Base-by-base conservation (phyloP, 2,329 filamentous ascomycete species). In the Pseudopithomyces chartarum region DNA sequence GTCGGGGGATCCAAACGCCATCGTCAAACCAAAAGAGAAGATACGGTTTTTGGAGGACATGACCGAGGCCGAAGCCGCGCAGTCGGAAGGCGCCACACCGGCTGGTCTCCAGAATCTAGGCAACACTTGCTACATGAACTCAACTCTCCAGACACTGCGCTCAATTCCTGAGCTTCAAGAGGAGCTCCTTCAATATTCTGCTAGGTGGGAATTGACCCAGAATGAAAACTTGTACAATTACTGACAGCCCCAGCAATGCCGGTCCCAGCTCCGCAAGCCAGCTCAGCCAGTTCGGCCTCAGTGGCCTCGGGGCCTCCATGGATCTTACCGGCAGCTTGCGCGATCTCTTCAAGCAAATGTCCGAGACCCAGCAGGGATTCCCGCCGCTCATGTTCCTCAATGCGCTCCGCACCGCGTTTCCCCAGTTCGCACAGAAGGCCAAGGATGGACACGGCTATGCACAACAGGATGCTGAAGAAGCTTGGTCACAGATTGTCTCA, bases 101-200 rank as follows among this genome's bases (percentile, higher is more conserved):
- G 90, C 93, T 55, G 95, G 95, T 45, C 81, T 99, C 59, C 85
- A 90, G 74, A 99, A 99, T 72, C 81, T 97, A 59, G 95, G 96
- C 66, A 99, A 99, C 78, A 99, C 96, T 3, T 99, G 95, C 81
- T 99, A 99, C 75, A 87, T 98, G 70, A 99, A 99, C 82, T 95
- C 95, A 48, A 97, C 94, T 0, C 83, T 99, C n/a, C 96, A 99
- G 76, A 90, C 92, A 3, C 81, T 99, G 63, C 88, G 91, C 60
- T 85, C 89, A 52, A 92, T 99, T 57, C 95, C 95, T 8, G 95
- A 99, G 79, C 85, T 99, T 34, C 92, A 97, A 71, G 83, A 91
- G 34, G 86, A 91, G 65, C 83, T 99, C 44, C 73, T 81, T 58
- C 86, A 83, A 46, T 96, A 91, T 66, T 83, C 67, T 39, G 61